Conservation (phyloP, 192 early-diverging fungal genomes). For the Nowakowskiella sp. region DNA sequence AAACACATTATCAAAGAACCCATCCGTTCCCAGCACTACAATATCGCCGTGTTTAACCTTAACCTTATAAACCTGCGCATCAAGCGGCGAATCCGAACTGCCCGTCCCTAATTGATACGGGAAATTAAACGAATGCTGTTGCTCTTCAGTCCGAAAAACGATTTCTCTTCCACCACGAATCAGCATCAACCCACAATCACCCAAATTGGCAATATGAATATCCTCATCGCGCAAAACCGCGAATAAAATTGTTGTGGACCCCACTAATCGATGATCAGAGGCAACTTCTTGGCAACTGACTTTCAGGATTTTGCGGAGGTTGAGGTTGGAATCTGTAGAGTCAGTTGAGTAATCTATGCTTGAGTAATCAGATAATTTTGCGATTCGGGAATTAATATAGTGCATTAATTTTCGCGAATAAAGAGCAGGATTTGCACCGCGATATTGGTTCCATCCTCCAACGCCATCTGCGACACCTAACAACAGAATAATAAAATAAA, state of each 20-base stretch:
- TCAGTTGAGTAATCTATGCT: slow-evolving; percentile 59
- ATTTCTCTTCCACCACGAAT: slow-evolving; percentile 80
- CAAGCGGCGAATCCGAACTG: slow-evolving; percentile 66
- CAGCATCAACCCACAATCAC: slow-evolving; percentile 86
- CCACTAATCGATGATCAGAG: slow-evolving; percentile 64
- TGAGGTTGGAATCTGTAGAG: slow-evolving; percentile 68
- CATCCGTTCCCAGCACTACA: slow-evolving; percentile 86
- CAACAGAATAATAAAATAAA: neutral
- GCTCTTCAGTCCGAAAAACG: slow-evolving; percentile 92
- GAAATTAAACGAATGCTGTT: slow-evolving; percentile 98
- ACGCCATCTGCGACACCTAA: slow-evolving; percentile 96
- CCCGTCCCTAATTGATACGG: slow-evolving; percentile 93
- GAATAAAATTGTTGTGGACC: slow-evolving; percentile 85
- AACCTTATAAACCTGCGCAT: slow-evolving; percentile 74
- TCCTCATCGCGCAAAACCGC: slow-evolving; percentile 84
- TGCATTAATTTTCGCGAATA: slow-evolving; percentile 94
- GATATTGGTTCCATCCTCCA: slow-evolving; percentile 76
- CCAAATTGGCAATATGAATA: slow-evolving; percentile 87
- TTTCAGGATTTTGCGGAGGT: slow-evolving; percentile 76
- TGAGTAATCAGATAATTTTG: slow-evolving; percentile 75
- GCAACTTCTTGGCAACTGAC: slow-evolving; percentile 74
- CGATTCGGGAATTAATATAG: slow-evolving; percentile 72
- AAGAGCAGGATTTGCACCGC: slow-evolving; percentile 82
- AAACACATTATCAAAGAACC: slow-evolving; percentile 96
- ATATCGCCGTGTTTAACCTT: slow-evolving; percentile 89